phyloP scores from a whole-genome alignment of 306 rosid species.

The Vigna trinervia region DNA sequence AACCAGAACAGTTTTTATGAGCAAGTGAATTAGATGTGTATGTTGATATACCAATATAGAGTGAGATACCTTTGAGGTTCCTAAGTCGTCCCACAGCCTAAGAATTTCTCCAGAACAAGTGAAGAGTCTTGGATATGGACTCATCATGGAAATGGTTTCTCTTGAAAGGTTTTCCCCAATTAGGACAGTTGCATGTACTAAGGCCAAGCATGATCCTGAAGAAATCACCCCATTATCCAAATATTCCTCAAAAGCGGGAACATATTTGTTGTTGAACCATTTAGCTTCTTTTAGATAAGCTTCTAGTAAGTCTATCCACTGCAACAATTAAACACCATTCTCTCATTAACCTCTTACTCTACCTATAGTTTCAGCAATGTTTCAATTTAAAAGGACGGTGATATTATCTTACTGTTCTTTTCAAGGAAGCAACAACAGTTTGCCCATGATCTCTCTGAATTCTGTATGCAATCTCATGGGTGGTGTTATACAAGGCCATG shows the following conservation, averaged over 20 bases:
- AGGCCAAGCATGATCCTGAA: conserved; percentile 55
- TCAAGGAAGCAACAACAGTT: conserved; percentile 44
- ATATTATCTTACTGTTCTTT: conserved; percentile 49
- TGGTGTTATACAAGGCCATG: conserved; percentile 57
- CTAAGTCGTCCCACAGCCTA: conserved; percentile 59
- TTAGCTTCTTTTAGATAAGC: conserved; percentile 59
- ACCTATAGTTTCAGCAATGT: background rate
- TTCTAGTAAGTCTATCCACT: conserved; percentile 60
- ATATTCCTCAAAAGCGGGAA: conserved; percentile 45
- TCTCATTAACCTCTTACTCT: background rate
- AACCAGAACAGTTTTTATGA: background rate
- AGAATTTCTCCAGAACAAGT: conserved; percentile 54
- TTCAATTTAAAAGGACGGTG: background rate
- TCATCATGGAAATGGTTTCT: conserved; percentile 48
- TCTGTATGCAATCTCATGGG: conserved; percentile 51
- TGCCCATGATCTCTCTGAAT: conserved; percentile 47
- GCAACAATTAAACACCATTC: conserved; percentile 14
- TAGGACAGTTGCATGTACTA: conserved; percentile 54
- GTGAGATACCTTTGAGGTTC: conserved; percentile 52
- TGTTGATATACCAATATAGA: background rate
- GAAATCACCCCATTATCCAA: conserved; percentile 54
- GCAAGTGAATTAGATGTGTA: background rate
- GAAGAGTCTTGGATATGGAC: conserved; percentile 53
- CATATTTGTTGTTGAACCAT: conserved; percentile 48
- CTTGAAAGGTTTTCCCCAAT: conserved; percentile 44